A percentile compares a stretch with the other conserved stretches of the same genome.
Evolutionary conservation across 2,329 filamentous ascomycete species (phyloP).

Genomic region (Fusarium mangiferae): DNA sequence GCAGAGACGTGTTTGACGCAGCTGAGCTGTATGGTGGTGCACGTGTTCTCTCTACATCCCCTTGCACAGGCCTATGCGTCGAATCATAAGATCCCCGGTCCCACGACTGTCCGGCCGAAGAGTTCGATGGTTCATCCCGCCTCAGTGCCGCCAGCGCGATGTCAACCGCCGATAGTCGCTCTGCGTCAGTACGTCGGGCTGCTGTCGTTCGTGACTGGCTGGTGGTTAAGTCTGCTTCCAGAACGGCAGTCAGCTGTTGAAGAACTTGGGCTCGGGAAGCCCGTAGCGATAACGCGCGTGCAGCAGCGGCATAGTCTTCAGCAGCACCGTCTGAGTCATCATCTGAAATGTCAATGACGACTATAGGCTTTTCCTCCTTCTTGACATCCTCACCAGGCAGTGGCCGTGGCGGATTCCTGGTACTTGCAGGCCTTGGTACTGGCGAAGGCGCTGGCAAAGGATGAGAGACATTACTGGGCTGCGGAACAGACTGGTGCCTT

Average conservation of each 20-base stretch:
- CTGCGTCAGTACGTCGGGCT: background rate
- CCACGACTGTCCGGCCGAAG: background rate
- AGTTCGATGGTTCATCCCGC: background rate
- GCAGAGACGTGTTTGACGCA: background rate
- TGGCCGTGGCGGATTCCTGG: background rate
- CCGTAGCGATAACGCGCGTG: background rate
- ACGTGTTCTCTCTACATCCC: background rate
- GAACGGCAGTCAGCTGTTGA: background rate
- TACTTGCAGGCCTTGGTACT: background rate
- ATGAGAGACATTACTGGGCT: background rate
- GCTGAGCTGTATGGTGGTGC: background rate
- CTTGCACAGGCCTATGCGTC: background rate
- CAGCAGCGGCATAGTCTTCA: background rate
- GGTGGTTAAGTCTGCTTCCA: background rate
- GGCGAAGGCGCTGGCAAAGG: background rate
- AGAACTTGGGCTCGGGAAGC: background rate
- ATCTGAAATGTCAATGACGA: background rate
- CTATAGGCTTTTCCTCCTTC: background rate
- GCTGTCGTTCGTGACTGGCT: background rate
- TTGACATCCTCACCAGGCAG: background rate
- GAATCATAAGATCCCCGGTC: background rate
- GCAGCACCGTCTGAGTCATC: background rate
- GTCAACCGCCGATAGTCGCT: background rate
- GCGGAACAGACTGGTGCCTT: background rate
- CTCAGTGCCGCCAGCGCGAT: background rate